A percentile compares a stretch with the other conserved stretches of the same genome.
phyloP scores from a whole-genome alignment of 345 rosid genomes.

The Tarenaya hassleriana region DNA sequence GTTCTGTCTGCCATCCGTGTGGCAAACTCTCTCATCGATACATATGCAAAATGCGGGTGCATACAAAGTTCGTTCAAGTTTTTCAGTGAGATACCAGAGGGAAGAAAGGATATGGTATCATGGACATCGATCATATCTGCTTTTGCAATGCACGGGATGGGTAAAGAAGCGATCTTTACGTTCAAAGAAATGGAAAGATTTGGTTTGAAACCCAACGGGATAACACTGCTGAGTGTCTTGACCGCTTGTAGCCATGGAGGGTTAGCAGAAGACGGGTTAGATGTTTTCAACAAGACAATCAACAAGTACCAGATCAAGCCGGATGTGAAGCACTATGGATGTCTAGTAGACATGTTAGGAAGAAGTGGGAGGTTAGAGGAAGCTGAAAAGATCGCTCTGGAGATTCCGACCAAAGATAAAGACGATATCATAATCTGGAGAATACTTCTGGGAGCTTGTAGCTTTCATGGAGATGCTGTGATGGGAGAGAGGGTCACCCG shows the following conservation, averaged over 20 bases:
- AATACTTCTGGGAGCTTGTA: slow-evolving; percentile 74
- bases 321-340: slow-evolving; percentile 66
- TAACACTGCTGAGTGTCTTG: slow-evolving; percentile 65
- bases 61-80: slow-evolving; percentile 44
- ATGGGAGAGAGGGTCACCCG: slow-evolving; percentile 64
- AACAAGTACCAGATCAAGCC: slow-evolving; percentile 43
- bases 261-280: slow-evolving; percentile 54
- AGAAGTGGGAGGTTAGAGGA: slow-evolving; percentile 75
- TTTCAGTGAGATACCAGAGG: slow-evolving; percentile 41
- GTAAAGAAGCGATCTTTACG: slow-evolving; percentile 50
- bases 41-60: slow-evolving; percentile 78
- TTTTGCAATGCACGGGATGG: slow-evolving; percentile 85
- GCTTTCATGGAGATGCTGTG: slow-evolving; percentile 59
- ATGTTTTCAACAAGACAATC: slow-evolving; percentile 56
- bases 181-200: slow-evolving; percentile 54
- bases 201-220: slow-evolving; percentile 56
- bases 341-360: slow-evolving; percentile 72
- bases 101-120: slow-evolving; percentile 54
- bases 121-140: slow-evolving; percentile 81
- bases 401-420: slow-evolving; percentile 45
- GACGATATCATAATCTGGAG: slow-evolving; percentile 65
- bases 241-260: slow-evolving; percentile 92
- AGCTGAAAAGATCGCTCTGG: slow-evolving; percentile 62
- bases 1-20: slow-evolving; percentile 49
- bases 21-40: slow-evolving; percentile 52